These are phyloP conservation scores for Arabidopsis arenosa DNA, from an alignment of 345 rosid species.

Conservation along the genomic window DNA sequence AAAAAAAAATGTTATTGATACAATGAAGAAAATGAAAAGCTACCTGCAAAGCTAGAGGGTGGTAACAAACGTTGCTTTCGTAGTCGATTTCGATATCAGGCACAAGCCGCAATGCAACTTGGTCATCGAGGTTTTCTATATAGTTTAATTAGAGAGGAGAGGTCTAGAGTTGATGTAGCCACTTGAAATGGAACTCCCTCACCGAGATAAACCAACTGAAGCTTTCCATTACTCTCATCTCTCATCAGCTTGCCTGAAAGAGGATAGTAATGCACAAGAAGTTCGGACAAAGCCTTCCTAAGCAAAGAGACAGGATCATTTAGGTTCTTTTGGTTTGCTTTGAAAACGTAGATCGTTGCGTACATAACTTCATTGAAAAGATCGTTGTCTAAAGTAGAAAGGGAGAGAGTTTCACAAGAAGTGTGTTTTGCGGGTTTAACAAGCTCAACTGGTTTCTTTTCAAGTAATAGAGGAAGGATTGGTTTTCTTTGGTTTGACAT, in stretches of 20 bases:
- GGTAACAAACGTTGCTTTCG: conserved; percentile 32
- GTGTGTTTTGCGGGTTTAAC: conserved; percentile 53
- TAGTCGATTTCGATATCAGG: conserved; percentile 12
- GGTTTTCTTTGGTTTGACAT: conserved; percentile 14
- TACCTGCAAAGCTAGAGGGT: conserved; percentile 52
- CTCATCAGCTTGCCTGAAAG: conserved; percentile 57
- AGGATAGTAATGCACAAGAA: conserved; percentile 55
- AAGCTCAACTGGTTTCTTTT: conserved; percentile 10
- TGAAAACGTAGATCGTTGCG: conserved; percentile 47
- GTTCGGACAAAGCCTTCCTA: conserved; percentile 37
- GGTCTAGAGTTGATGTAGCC: conserved; percentile 40
- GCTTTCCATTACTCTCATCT: conserved; percentile 42
- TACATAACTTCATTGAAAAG: conserved; percentile 40
- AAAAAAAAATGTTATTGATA: background rate
- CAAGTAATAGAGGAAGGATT: conserved; percentile 3
- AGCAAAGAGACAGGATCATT: conserved; percentile 38
- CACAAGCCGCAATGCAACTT: conserved; percentile 39
- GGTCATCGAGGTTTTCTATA: conserved; percentile 46
- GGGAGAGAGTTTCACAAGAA: conserved; percentile 42
- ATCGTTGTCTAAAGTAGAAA: conserved; percentile 54
- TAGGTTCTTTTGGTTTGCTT: conserved; percentile 24
- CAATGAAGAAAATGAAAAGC: background rate
- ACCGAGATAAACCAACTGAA: conserved; percentile 41
- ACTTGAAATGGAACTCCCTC: conserved; percentile 59
- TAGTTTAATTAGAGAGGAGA: conserved; percentile 43